Conservation (phyloP, 129 eudicot genomes). For the Tagetes erecta region DNA sequence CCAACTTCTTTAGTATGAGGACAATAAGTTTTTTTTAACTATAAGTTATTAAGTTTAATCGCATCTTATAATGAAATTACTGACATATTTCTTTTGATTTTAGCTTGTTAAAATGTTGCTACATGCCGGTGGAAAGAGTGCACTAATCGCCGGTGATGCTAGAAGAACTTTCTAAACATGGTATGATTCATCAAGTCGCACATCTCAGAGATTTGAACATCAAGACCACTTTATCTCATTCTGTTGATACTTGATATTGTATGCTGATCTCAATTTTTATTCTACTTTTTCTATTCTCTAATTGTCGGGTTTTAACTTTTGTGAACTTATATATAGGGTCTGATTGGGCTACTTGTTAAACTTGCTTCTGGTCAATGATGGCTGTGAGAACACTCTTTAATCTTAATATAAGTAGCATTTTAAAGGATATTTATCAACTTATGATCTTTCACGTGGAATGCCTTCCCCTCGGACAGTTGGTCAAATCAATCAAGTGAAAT, state of each 20-base stretch:
- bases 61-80: constrained; percentile 5
- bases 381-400: constrained; percentile 73
- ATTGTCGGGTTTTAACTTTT: background rate
- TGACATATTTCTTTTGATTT: constrained; percentile 26
- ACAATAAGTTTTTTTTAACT: constrained; percentile 57
- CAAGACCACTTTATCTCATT: constrained; percentile 57
- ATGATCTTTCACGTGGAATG: constrained; percentile 57
- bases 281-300: background rate
- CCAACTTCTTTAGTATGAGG: constrained; percentile 87
- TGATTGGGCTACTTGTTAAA: constrained; percentile 75
- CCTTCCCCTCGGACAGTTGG: constrained; percentile 62
- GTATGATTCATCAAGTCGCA: constrained; percentile 69
- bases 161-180: constrained; percentile 79
- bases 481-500: constrained; percentile 55
- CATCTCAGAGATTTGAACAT: constrained; percentile 73
- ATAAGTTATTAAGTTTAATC: background rate
- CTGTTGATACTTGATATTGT: constrained; percentile 53
- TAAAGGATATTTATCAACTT: constrained; percentile 65
- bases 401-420: constrained; percentile 66
- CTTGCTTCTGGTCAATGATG: constrained; percentile 76
- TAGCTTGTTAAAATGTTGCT: constrained; percentile 92
- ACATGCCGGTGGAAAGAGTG: constrained; percentile 70
- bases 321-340: constrained; percentile 49
- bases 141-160: constrained; percentile 53
- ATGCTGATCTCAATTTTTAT: constrained; percentile 21